Evolutionary conservation across 257 asterid species (phyloP), one percentile per base, ranked within the genome.

Genomic region (Solanum stenotomum): DNA sequence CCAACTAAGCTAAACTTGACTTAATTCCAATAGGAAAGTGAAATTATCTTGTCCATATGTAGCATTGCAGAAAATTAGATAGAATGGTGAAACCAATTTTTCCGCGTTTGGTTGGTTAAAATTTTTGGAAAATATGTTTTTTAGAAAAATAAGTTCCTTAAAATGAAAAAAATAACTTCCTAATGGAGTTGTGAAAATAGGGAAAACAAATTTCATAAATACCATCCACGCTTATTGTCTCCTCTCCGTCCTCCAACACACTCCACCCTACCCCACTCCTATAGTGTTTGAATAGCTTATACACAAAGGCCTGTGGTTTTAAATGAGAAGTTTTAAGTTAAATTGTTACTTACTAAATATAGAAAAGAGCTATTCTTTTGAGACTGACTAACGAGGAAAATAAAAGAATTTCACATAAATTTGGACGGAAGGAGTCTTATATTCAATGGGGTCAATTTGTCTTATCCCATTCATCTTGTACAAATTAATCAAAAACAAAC

Each of bases 381-480:
- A 15, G 14, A 70, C 1, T 3, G 38, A 18, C 5, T 20, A 35
- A 72, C 10, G 23, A 33, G 79, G 25, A 74, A 34, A 16, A 72
- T 8, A 0, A 74, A 74, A 18, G 8, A 18, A 10, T 10, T 0
- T 34, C 15, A 20, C 14, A 8, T 72, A 72, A 72, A 72, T 72
- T 72, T 33, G 6, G 13, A 74, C 1, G 27, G 22, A 16, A 0
- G 27, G 16, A 34, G 81, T 5, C 9, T 27, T 79, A 46, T 81
- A 46, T 46, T 49, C 44, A 49, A 82, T 49, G 40, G 70, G 68
- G 65, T 27, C 29, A 81, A 82, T 31, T 82, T 82, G 70, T 31
- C 70, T 49, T 49, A 18, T 46, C 6, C 20, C 86, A 29, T 18
- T n/a, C 84, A 77, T 40, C 84, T 40, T 77, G 84, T 38, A 77